A percentile compares a stretch with the other conserved stretches of the same genome.
These are phyloP conservation scores for Pythium dissotocum DNA, from an alignment of 352 stramenopile genomes.

Conservation along the genomic window DNA sequence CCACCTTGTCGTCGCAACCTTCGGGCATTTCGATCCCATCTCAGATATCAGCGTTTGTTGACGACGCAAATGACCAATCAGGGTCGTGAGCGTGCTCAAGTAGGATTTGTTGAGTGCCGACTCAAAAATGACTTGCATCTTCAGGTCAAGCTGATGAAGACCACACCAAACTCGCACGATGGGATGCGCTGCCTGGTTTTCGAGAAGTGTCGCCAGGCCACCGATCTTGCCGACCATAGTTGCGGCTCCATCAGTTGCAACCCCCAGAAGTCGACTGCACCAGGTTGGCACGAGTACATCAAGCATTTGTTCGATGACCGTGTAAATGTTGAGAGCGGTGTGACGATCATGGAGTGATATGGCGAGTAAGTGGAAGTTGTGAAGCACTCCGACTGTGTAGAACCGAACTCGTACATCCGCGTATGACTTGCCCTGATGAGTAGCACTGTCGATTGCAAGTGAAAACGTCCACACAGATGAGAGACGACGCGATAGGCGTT, in stretches of 20 bases:
- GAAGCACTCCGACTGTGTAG: background rate
- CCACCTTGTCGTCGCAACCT: background rate
- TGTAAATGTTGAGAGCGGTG: conserved; percentile 14
- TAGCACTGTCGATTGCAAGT: conserved; percentile 7
- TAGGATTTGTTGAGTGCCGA: conserved; percentile 1
- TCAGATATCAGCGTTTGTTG: background rate
- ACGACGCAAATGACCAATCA: background rate
- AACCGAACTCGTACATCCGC: conserved; percentile 21
- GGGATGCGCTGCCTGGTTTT: background rate
- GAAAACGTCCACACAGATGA: conserved; percentile 10
- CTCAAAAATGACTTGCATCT: conserved; percentile 24
- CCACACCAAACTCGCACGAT: conserved; percentile 23
- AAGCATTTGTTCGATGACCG: background rate
- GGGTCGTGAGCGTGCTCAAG: background rate
- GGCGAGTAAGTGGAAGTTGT: conserved; percentile 17
- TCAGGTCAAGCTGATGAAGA: conserved; percentile 29
- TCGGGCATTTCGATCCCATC: background rate
- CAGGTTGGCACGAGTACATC: background rate
- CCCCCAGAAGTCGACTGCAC: background rate
- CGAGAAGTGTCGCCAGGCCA: background rate
- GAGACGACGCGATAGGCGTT: background rate
- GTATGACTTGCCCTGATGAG: conserved; percentile 16
- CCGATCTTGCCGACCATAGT: background rate
- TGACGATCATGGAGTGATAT: conserved; percentile 17
- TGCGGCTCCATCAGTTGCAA: conserved; percentile 3